Evolutionary conservation across 257 asterid genomes (phyloP), one percentile per base, ranked within the genome.

Genomic region (Ilex aquifolium): DNA sequence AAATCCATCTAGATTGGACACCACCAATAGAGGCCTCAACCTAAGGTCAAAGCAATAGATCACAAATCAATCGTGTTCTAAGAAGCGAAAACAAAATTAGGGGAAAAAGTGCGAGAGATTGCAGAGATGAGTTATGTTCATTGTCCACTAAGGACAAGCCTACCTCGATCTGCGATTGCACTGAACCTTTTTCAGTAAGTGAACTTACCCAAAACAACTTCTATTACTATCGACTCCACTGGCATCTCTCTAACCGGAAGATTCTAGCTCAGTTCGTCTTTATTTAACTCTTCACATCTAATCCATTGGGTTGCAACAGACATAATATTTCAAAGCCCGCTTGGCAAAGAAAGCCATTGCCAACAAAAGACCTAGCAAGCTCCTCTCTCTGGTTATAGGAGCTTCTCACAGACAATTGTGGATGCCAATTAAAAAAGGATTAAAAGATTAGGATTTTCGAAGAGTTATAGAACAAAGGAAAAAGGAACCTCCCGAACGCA

Each of bases 1-100:
- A 73, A 67, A 62, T 77, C 89, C 91, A 79, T 79, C 82, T 80
- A 80, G 79, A 79, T 69, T 53, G 69, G 71, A 87, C 67, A 67
- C 65, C 70, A 75, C 60, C 53, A 74, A 69, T 66, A 77, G 77
- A 68, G 61, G 32, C 74, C 76, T 80, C 79, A 72, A 87, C 91
- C 94, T 87, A 82, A 74, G 68, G 81, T 66, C 73, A 75, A 80
- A 80, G 76, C 79, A 83, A 78, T 66, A 72, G 70, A 80, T 69
- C 50, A 78, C 77, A 62, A 56, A 76, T 80, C 83, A 76, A 72
- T 63, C 72, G 72, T 65, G 70, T 71, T 74, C 80, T 68, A 48
- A 64, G 40, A 67, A 74, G 67, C 64, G 62, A 71, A 67, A 76
- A 52, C 30, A n/a, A 76, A 27, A 69, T 31, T 61, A 73, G 62